These are phyloP conservation scores for Podospora pseudoanserina DNA, from an alignment of 495 filamentous ascomycete species.

Conservation along the genomic window DNA sequence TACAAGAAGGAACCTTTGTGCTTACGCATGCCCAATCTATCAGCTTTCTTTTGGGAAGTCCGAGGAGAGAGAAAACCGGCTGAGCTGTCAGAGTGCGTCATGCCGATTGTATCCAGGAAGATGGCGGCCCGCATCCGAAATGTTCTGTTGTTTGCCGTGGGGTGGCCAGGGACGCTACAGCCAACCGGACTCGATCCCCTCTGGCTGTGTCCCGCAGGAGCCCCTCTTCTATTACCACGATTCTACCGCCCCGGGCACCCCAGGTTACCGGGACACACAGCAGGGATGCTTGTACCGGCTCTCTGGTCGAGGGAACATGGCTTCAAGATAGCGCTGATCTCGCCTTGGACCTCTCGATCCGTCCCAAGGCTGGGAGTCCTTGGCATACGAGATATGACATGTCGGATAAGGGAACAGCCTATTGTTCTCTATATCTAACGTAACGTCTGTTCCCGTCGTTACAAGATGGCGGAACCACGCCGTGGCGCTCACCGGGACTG, in stretches of 20 bases:
- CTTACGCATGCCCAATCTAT: neutral
- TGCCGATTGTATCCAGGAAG: neutral
- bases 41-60: neutral
- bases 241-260: neutral
- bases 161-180: neutral
- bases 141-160: neutral
- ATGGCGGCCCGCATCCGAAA: neutral
- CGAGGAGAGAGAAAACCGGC: neutral
- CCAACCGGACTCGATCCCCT: neutral
- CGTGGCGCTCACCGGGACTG: neutral
- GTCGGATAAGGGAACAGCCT: neutral
- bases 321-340: neutral
- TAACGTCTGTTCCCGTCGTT: neutral
- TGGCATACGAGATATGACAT: neutral
- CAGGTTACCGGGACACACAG: neutral
- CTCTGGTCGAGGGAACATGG: neutral
- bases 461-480: neutral
- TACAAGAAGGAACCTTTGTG: neutral
- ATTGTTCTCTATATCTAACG: neutral
- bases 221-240: neutral
- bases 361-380: neutral
- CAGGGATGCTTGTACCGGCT: neutral
- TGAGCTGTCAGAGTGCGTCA: neutral
- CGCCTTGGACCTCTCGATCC: neutral
- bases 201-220: neutral